Evolutionary conservation across 169 alveolate species (phyloP).

Genomic region (Cryptosporidium felis): DNA sequence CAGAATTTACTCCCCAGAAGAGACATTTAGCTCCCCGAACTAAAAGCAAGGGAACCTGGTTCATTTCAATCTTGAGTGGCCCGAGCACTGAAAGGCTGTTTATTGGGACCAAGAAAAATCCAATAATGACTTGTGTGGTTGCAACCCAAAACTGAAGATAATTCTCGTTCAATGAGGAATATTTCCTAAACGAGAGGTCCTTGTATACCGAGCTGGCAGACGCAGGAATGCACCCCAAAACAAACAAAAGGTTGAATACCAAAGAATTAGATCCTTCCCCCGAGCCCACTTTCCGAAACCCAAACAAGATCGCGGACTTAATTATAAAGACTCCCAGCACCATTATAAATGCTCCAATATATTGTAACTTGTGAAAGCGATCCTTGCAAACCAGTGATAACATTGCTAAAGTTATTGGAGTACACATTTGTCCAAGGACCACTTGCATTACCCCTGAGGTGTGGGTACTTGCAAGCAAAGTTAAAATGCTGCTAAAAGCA

Average conservation of each 20-base stretch:
- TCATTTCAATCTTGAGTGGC: constrained; percentile 29
- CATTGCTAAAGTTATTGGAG: constrained; percentile 71
- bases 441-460: constrained; percentile 76
- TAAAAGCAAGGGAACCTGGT: constrained; percentile 20
- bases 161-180: constrained; percentile 55
- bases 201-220: constrained; percentile 73
- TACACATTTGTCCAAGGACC: constrained; percentile 73
- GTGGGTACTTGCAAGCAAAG: constrained; percentile 73
- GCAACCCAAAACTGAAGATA: constrained; percentile 74
- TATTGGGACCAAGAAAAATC: constrained; percentile 72
- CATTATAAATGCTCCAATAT: constrained; percentile 71
- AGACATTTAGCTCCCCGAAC: constrained; percentile 63
- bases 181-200: constrained; percentile 73
- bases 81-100: constrained; percentile 72
- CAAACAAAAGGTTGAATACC: constrained; percentile 33
- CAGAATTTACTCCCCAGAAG: neutral
- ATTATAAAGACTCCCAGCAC: constrained; percentile 73
- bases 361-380: constrained; percentile 72
- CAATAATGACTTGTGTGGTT: constrained; percentile 72
- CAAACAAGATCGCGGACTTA: constrained; percentile 55
- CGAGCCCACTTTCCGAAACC: neutral
- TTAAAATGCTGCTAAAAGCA: constrained; percentile 64
- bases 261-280: constrained; percentile 4
- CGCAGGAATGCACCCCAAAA: constrained; percentile 59
- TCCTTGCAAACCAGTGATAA: constrained; percentile 23